A percentile compares a stretch with the other conserved stretches of the same genome.
These are phyloP conservation scores for Dactylellina sp. DNA, from an alignment of 2,329 filamentous ascomycete genomes.

Conservation along the genomic window DNA sequence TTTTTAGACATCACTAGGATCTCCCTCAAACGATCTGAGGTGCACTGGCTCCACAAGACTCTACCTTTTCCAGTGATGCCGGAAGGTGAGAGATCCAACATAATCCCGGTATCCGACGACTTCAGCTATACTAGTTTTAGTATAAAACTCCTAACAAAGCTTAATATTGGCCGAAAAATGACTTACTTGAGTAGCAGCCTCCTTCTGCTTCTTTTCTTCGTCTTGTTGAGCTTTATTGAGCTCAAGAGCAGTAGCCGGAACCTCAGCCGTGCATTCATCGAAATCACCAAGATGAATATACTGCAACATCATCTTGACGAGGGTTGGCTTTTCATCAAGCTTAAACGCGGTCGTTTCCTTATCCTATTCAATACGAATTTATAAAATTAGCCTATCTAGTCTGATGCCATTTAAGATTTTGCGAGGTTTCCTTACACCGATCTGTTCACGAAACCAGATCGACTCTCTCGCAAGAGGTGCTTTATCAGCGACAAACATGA, in stretches of 20 bases:
- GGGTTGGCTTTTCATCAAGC: slow-evolving; percentile 2
- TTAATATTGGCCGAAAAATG: too few species aligned
- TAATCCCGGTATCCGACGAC: too few species aligned
- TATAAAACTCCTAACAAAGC: too few species aligned
- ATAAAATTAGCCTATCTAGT: too few species aligned
- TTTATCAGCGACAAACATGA: slow-evolving; percentile 15
- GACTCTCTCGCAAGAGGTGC: slow-evolving; percentile 13
- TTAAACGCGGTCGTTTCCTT: too few species aligned
- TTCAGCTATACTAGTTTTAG: too few species aligned
- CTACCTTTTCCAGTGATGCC: background rate
- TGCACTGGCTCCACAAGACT: background rate
- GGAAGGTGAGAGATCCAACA: background rate
- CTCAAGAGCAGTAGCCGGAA: background rate
- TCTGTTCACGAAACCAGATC: slow-evolving; percentile 10
- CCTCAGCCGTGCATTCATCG: background rate
- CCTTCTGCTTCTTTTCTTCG: background rate
- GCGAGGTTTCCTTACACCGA: slow-evolving; percentile 10
- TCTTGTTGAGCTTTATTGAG: background rate
- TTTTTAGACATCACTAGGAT: slow-evolving; percentile 18
- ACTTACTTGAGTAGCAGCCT: too few species aligned
- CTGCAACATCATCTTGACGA: slow-evolving; percentile 18
- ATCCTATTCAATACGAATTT: too few species aligned
- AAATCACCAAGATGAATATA: slow-evolving; percentile 34
- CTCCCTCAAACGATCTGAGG: background rate
- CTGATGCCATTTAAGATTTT: too few species aligned